phyloP scores from a whole-genome alignment of 192 early-diverging fungal species.

The Pecoramyces ruminantium region DNA sequence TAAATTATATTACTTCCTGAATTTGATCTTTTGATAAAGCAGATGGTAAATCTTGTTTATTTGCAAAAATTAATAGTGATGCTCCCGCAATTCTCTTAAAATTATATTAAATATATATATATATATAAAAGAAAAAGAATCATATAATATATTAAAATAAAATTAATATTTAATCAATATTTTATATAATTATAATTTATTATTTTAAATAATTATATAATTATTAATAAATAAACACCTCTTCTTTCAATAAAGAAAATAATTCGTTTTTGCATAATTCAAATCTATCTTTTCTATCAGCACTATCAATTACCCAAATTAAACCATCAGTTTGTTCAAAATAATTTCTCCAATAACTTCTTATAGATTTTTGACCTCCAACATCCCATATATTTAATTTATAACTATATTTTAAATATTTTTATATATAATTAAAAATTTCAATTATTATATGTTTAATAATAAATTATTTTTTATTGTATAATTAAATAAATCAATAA shows the following conservation, averaged over 20 bases:
- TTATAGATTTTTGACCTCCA: slow-evolving; percentile 90
- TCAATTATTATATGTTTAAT: too few relatives aligned
- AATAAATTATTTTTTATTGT: too few relatives aligned
- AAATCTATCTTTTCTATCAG: slow-evolving; percentile 62
- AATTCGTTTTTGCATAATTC: slow-evolving; percentile 69
- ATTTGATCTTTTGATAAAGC: slow-evolving; percentile 60
- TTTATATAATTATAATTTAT: background rate
- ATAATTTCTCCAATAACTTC: slow-evolving; percentile 98
- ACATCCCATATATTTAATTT: slow-evolving; percentile 93
- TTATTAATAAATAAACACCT: slow-evolving; percentile 24
- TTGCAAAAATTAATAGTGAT: slow-evolving; percentile 83
- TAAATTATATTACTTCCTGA: slow-evolving; percentile 39
- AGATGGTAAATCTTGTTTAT: slow-evolving; percentile 89
- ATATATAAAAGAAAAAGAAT: background rate
- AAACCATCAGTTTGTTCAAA: slow-evolving; percentile 98
- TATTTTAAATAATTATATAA: background rate
- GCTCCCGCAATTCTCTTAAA: slow-evolving; percentile 70
- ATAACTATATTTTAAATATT: slow-evolving; percentile 44
- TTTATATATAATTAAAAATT: too few relatives aligned
- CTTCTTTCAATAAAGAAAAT: slow-evolving; percentile 62
- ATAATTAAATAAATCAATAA: too few relatives aligned
- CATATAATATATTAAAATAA: background rate
- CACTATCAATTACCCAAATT: slow-evolving; percentile 95
- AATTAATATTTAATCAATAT: background rate
- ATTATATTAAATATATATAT: too few relatives aligned